Percentiles rank a stretch among this genome's conserved stretches.
These are phyloP conservation scores for Ustilago trichophora DNA, from an alignment of 1,284 basidiomycete species.

Conservation along the genomic window DNA sequence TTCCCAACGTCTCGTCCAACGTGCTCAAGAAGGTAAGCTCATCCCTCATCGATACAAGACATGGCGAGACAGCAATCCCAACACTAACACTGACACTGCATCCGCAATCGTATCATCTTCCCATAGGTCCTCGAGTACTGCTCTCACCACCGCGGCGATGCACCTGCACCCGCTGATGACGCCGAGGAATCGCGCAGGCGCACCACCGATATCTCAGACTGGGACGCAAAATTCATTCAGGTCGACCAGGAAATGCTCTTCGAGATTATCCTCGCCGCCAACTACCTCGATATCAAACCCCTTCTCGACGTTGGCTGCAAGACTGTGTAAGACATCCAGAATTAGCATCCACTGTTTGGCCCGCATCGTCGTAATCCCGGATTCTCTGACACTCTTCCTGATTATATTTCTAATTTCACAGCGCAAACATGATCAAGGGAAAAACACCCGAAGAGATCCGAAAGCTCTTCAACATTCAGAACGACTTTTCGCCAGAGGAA, in stretches of 20 bases:
- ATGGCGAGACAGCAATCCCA: too few relatives aligned
- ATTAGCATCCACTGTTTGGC: too few relatives aligned
- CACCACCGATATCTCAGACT: constrained; percentile 96
- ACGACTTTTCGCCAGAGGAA: constrained; percentile 97
- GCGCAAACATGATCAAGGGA: constrained; percentile 98
- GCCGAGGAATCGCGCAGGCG: constrained; percentile 94
- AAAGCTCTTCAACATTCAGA: constrained; percentile 82
- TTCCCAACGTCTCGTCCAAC: constrained; percentile 94
- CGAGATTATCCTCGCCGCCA: constrained; percentile 98
- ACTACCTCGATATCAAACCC: constrained; percentile 99
- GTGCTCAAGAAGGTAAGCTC: constrained; percentile 88
- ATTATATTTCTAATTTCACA: constrained; percentile 6
- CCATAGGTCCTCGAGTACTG: constrained; percentile 95
- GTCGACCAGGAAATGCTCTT: constrained; percentile 97
- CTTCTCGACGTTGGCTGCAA: constrained; percentile 98
- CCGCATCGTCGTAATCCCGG: constrained; percentile 1
- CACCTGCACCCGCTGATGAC: constrained; percentile 79
- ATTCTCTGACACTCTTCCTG: neutral
- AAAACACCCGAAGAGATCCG: constrained; percentile 96
- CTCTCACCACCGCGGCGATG: constrained; percentile 96
- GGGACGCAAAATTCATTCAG: constrained; percentile 96
- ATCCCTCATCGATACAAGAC: too few relatives aligned
- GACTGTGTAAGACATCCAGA: constrained; percentile 80
- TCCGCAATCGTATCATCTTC: neutral
- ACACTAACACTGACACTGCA: neutral